A percentile compares a stretch with the other conserved stretches of the same genome.
Evolutionary conservation across 2,329 filamentous ascomycete genomes (phyloP).

Genomic region (Phyllosticta citrichinensis): DNA sequence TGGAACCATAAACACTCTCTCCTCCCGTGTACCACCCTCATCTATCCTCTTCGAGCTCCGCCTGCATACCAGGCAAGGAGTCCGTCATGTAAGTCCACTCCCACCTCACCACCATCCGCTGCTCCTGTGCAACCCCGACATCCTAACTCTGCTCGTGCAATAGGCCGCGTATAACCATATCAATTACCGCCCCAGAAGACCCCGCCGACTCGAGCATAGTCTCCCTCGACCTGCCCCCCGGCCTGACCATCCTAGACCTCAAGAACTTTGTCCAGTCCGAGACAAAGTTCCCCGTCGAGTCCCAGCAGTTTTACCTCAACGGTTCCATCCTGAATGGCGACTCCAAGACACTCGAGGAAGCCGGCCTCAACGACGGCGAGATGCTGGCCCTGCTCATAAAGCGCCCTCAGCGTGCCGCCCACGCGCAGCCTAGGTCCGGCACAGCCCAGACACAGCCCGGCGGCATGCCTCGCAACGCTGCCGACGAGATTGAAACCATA

Average conservation of each 20-base stretch:
- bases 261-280: slow-evolving; percentile 85
- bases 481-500: slow-evolving; percentile 61
- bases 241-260: slow-evolving; percentile 74
- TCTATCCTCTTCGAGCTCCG: slow-evolving; percentile 2
- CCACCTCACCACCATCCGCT: slow-evolving; percentile 14
- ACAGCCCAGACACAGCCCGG: not conserved
- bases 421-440: not conserved
- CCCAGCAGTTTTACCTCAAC: slow-evolving; percentile 85
- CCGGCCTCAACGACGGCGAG: slow-evolving; percentile 76
- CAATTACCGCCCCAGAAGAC: slow-evolving; percentile 65
- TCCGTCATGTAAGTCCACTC: slow-evolving; percentile 24
- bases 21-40: slow-evolving; percentile 17
- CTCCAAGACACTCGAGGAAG: slow-evolving; percentile 68
- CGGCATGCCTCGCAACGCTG: slow-evolving; percentile 2
- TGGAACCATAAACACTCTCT: slow-evolving; percentile 13
- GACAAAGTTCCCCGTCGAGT: slow-evolving; percentile 57
- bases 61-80: slow-evolving; percentile 28
- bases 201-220: slow-evolving; percentile 62
- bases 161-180: slow-evolving; percentile 77
- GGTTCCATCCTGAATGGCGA: slow-evolving; percentile 71
- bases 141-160: slow-evolving; percentile 4
- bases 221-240: slow-evolving; percentile 69
- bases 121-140: slow-evolving; percentile 21
- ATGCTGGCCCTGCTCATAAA: slow-evolving; percentile 80
- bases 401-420: slow-evolving; percentile 15